Percentiles rank a stretch among this genome's conserved stretches.
Evolutionary conservation across 2,329 filamentous ascomycete species (phyloP).

Genomic region (Microdochium trichocladiopsis): DNA sequence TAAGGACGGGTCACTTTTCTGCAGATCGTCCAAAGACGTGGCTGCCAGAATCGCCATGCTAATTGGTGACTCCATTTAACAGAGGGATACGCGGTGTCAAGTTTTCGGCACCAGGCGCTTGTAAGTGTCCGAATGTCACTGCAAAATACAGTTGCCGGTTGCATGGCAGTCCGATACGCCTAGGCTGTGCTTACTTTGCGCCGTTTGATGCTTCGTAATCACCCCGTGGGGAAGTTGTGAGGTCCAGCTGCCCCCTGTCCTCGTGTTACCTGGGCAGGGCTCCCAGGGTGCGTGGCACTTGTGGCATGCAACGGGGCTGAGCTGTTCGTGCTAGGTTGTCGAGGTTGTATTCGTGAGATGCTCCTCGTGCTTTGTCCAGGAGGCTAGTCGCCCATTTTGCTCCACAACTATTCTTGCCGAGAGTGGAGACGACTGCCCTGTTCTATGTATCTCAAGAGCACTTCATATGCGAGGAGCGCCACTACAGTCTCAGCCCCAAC

Average conservation of each 20-base stretch:
- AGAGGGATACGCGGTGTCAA: background rate
- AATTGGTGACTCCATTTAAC: background rate
- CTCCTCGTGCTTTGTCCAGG: background rate
- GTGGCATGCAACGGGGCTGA: background rate
- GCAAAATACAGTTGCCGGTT: background rate
- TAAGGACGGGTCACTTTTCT: background rate
- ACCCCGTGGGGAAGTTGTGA: background rate
- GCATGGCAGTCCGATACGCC: background rate
- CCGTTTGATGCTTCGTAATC: background rate
- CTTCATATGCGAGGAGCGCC: background rate
- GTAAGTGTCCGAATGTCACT: background rate
- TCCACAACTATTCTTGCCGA: background rate
- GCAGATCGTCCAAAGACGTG: background rate
- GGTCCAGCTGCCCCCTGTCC: background rate
- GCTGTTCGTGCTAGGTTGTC: background rate
- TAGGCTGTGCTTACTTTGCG: background rate
- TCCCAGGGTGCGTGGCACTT: background rate
- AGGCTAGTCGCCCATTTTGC: background rate
- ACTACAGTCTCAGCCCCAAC: background rate
- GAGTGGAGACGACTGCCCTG: background rate
- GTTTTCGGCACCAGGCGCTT: background rate
- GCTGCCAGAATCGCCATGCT: background rate
- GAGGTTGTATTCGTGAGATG: background rate
- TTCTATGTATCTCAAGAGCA: background rate
- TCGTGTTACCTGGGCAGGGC: background rate